Base-by-base conservation (phyloP, 1,139 yeast genomes). In the Zygoascus meyerae region DNA sequence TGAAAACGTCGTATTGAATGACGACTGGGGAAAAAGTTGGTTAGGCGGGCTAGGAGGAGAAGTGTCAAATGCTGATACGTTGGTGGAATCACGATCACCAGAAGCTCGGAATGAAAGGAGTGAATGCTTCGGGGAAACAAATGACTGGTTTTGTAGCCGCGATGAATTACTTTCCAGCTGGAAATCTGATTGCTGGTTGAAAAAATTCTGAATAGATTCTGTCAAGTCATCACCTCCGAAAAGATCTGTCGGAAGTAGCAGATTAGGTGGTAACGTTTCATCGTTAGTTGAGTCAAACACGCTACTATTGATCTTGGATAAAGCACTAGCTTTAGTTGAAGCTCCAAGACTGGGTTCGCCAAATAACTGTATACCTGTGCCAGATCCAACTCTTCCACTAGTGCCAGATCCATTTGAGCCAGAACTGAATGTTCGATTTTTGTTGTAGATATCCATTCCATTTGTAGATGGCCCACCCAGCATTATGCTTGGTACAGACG, bases 181-280 rank as follows among this genome's bases (percentile, higher is more conserved):
- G 10, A 21, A 18, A 10, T 35, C 39, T 5, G 35, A n/a, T n/a
- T 42, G 40, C 12, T 52, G 50, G 15, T 46, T 45, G 35, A 51
- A 48, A 11, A 52, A 38, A 12, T 49, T 43, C 8, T 59, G 55
- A 44, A 56, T 48, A 2, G 61, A 53, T 11, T 57, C 60, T 9
- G 55, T 50, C 35, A 59, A 31, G 36, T 62, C 66, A 40, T 62
- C 66, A 8, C 60, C 52, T 2, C 59, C 63, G 45, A 63, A 60
- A 36, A 63, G 42, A 38, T 62, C 60, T n/a, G 66, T 59, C 11
- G 66, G 66, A 31, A 62, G 50, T 7, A 62, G 53, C 55, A 55
- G 52, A 42, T 63, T 59, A 2, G 61, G 39, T 2, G 30, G 28
- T 9, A 21, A 12, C 2, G 55, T 57, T 9, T 40, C 42, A n/a